Conservation (phyloP, 345 rosid species). For the Erodium maritimum region DNA sequence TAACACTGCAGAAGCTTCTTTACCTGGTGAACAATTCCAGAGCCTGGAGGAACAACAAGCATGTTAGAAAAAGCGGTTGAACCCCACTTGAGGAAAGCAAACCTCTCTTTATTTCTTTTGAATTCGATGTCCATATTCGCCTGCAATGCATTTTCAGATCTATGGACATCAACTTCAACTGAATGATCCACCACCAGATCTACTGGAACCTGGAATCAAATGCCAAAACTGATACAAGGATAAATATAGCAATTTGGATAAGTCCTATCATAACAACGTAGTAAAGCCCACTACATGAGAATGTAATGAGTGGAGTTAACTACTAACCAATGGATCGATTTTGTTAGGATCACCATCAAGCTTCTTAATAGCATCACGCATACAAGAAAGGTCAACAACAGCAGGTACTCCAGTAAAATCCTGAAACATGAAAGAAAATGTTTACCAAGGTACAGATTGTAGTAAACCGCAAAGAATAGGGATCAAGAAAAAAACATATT, state of each 20-base stretch:
- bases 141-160: slow-evolving; percentile 60
- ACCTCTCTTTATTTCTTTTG: slow-evolving; percentile 52
- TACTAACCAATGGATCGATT: slow-evolving; percentile 83
- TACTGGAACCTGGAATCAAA: slow-evolving; percentile 53
- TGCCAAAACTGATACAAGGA: too few relatives aligned
- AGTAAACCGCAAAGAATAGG: background rate
- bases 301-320: background rate
- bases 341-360: slow-evolving; percentile 65
- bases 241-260: background rate
- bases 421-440: slow-evolving; percentile 15
- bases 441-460: background rate
- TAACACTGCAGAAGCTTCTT: too few relatives aligned
- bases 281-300: background rate
- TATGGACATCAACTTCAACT: slow-evolving; percentile 72
- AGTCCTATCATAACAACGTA: too few relatives aligned
- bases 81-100: slow-evolving; percentile 64
- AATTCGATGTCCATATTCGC: slow-evolving; percentile 63
- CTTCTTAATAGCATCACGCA: slow-evolving; percentile 76
- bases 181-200: slow-evolving; percentile 83
- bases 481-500: background rate
- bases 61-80: slow-evolving; percentile 56
- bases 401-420: slow-evolving; percentile 91
- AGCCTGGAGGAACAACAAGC: slow-evolving; percentile 70
- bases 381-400: slow-evolving; percentile 76
- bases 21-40: slow-evolving; percentile 79